Evolutionary conservation across 2,329 filamentous ascomycete genomes (phyloP), one percentile per base, ranked within the genome.

Genomic region (Fusarium oligoseptatum): DNA sequence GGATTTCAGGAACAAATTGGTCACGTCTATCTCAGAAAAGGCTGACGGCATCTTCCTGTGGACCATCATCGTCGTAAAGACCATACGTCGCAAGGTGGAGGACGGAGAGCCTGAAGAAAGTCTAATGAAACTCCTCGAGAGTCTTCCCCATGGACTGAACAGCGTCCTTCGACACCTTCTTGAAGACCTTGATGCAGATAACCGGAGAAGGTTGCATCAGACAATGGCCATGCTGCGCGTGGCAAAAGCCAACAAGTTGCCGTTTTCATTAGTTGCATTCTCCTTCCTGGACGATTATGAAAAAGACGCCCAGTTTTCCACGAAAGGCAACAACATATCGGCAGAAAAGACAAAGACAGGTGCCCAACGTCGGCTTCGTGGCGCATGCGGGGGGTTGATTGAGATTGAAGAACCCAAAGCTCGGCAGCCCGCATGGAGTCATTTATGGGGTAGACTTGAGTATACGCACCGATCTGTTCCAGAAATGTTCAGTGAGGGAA

Each of bases 231-330:
- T 67, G 12, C 8, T 67, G 4, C 32, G 12, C 14, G 29, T 48
- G 10, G 60, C 58, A 11, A 27, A 37, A 12, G 29, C n/a, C 3
- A 8, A 57, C 17, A 0, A 20, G 4, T 6, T 67, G 0, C 4
- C 3, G 2, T 24, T 67, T 1, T 11, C 48, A 17, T 22, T 67
- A 17, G 32, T 67, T 2, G 65, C 32, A 3, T 67, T 56, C 4
- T 67, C 65, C 15, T 67, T 64, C 37, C 15, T 67, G 6, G 48
- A 67, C 4, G 60, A 67, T 1, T 67, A 67, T 10, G 29, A 48
- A n/a, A 10, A 17, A n/a, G 48, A 64, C n/a, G 3, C 22, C 2
- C 14, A 37, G 1, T 34, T 67, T 3, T 45, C 65, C 1, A 24
- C 15, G 0, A 39, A 22, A 3, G 39, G 34, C 3, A 10, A 20